Evolutionary conservation across 2,329 filamentous ascomycete genomes (phyloP), one percentile per base, ranked within the genome.

Genomic region (Botrytis tulipae): DNA sequence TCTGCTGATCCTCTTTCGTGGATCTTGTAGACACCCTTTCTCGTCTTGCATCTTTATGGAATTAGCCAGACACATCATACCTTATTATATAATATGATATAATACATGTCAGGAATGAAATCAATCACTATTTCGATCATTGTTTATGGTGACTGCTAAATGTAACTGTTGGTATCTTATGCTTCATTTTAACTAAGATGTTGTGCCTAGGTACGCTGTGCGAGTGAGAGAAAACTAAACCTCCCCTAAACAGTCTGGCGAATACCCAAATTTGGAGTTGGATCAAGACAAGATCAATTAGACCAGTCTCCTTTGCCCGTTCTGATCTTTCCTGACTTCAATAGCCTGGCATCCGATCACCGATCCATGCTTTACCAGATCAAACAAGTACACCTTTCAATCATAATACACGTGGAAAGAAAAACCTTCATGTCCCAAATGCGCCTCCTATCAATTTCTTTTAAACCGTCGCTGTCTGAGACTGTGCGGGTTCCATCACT

Each of bases 401-500:
- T 42, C 66, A 57, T 68, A 68, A 68, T 68, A 68, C 66, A 69
- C n/a, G 37, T 16, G 66, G 48, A 57, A 69, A 57, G 48, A 25
- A 59, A 69, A 20, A 44, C 51, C 29, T 57, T 48, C 67, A 66
- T 51, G 73, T 46, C 67, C 62, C 35, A 32, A 72, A 46, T 51
- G 46, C 35, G 68, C 68, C 46, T n/a, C 20, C 61, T 46, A 40
- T 72, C 66, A 74, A 37, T 71, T 42, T 46, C 22, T 46, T 48
- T 69, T 44, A 69, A 20, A 73, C 73, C 42, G 77, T 77, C 16
- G 75, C 79, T 71, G 79, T 75, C 54, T 79, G 78, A 25, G 76
- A 75, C 12, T 74, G 72, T 16, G 40, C 48, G 20, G 72, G 75
- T 73, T 86, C 85, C 77, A 86, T 83, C 37, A 89, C 84, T 60